Base-by-base conservation (phyloP, 352 stramenopile genomes). In the Pythium volutum region DNA sequence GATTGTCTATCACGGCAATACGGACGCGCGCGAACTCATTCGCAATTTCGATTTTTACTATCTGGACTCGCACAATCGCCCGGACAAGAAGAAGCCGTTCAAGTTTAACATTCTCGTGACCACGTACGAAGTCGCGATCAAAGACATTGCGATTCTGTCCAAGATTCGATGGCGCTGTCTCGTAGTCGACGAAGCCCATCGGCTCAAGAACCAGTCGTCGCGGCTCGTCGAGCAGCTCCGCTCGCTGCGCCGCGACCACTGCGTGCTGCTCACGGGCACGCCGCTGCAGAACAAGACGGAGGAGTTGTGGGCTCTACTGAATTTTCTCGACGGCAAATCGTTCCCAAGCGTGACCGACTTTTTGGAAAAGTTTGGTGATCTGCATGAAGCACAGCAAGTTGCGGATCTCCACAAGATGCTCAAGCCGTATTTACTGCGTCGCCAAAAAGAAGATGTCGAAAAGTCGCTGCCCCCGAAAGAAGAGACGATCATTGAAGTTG, bases 231-330 rank as follows among this genome's bases (percentile, higher is more conserved):
- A 96, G 58, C 88, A 97, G 55, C 79, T 97, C 59, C 84, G 84
- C 4, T 90, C 79, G 20, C 58, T 96, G 22, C 83, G 73, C 31
- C 79, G 87, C 4, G 84, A 92, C 36, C 87, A 95, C 55, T 94
- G 86, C 39, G 83, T 96, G 26, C 66, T 96, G 47, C 74, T 96
- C 0, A 96, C 88, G 4, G 88, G 88, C 9, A 96, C 88, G 38
- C 88, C 88, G 36, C 55, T 96, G 9, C 87, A 96, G 57, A 99
- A 99, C 82, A 99, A 99, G 70, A 99, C 98, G 5, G 85, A 98
- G 64, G 98, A 99, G 73, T 74, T 99, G n/a, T 99, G 97, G 97
- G 93, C 97, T 4, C 75, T 99, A 29, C 77, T 99, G 2, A 98
- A 99, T 72, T 99, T 99, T 43, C 88, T 99, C 31, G 96, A 99